Base-by-base conservation (phyloP, 164 flowering plant species). In the Brasenia schreberi region DNA sequence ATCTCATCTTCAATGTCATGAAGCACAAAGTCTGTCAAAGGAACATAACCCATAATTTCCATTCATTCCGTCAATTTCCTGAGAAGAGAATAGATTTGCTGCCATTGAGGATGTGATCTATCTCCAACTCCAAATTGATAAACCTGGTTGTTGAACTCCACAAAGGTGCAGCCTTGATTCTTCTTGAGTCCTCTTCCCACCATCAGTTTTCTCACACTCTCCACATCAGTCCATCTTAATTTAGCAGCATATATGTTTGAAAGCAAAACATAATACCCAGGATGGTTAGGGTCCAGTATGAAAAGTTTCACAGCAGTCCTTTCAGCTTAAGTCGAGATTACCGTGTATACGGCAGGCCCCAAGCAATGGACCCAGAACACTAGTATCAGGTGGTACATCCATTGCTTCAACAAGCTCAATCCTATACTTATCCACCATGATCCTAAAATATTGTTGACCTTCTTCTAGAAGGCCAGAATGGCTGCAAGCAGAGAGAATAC, bases 181-280 rank as follows among this genome's bases (percentile, higher is more conserved):
- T 70, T 70, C 53, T 42, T 62, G 7, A 70, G 65, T 61, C 69
- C 42, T 52, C 65, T 65, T 52, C 61, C 69, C 10, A 33, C 62
- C 73, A 66, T 70, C 49, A 66, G 42, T 33, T 66, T 39, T 65
- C 69, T 66, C 65, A 70, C 65, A 39, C 68, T 70, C 42, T 70
- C 66, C 19, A 70, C 73, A 18, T 70, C 73, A 7, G 19, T 62
- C 73, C 73, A 70, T 62, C 73, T 18, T 27, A 66, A 70, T 16
- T 62, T 70, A 44, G 69, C 39, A 5, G 73, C 73, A 66, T 70
- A 70, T 7, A 70, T 61, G 53, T 70, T 70, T 12, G 73, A 70
- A 12, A 70, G 69, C 42, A 70, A 18, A 66, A 70, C 73, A 66
- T 66, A 70, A 14, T 70, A 66, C n/a, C 73, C 73, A 61, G 69